These are phyloP conservation scores for Colletotrichum lini DNA, from an alignment of 2,329 filamentous ascomycete species.

Conservation along the genomic window DNA sequence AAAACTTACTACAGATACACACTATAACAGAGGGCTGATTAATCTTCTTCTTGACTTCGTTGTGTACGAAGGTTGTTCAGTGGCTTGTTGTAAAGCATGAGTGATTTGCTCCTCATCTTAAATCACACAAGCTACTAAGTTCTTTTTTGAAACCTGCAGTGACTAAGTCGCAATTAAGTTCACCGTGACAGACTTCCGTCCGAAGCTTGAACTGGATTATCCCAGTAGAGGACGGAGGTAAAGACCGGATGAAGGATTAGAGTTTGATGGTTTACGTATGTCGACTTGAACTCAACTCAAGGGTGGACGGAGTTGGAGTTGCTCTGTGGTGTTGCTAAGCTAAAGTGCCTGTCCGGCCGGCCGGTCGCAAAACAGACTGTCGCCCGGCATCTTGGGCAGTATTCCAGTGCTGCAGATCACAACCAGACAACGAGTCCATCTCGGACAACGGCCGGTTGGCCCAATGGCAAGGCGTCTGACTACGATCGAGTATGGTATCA, in stretches of 20 bases:
- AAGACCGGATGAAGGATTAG: constrained; percentile 8
- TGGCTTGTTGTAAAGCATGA: too few relatives aligned
- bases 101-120: too few relatives aligned
- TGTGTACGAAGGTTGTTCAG: too few relatives aligned
- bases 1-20: too few relatives aligned
- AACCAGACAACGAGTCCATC: not conserved
- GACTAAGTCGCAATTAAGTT: constrained; percentile 13
- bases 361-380: too few relatives aligned
- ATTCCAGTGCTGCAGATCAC: accelerated
- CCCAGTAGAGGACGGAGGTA: not conserved
- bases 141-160: constrained; percentile 1
- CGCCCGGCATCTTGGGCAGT: not conserved
- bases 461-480: constrained; percentile 61
- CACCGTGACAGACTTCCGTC: not conserved
- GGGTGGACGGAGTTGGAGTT: not conserved
- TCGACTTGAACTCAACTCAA: not conserved
- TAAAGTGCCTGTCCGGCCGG: not conserved
- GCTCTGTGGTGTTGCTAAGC: not conserved
- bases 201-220: not conserved
- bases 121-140: not conserved
- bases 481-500: constrained; percentile 49
- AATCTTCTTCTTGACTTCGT: too few relatives aligned
- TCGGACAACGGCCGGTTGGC: constrained; percentile 46
- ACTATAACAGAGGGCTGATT: too few relatives aligned
- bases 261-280: not conserved